These are phyloP conservation scores for Quercus lobata DNA, from an alignment of 331 rosid species.

Conservation along the genomic window DNA sequence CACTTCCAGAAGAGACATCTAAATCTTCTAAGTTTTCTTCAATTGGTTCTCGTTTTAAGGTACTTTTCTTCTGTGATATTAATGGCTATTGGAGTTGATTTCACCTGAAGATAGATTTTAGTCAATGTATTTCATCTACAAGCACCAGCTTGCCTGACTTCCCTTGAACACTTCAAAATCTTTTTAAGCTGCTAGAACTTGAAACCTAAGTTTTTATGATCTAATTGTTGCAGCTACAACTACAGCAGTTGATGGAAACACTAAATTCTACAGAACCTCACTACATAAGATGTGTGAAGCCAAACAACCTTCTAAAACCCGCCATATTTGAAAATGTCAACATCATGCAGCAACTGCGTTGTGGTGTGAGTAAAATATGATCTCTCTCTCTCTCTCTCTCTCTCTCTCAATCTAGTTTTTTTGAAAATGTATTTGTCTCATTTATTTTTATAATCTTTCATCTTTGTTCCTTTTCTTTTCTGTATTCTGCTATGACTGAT, in stretches of 20 bases:
- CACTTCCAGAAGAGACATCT: constrained; percentile 79
- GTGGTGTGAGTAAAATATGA: constrained; percentile 78
- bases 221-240: constrained; percentile 79
- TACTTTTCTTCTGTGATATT: constrained; percentile 21
- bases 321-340: constrained; percentile 90
- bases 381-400: constrained; percentile 17
- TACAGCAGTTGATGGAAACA: constrained; percentile 85
- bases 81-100: neutral
- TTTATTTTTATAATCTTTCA: constrained; percentile 1
- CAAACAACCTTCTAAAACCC: constrained; percentile 95
- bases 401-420: constrained; percentile 17
- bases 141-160: constrained; percentile 7
- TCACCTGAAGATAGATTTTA: neutral
- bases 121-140: constrained; percentile 13
- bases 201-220: constrained; percentile 22
- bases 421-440: constrained; percentile 10
- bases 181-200: constrained; percentile 26
- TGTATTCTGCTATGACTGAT: constrained; percentile 22
- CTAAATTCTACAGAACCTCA: constrained; percentile 95
- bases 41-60: constrained; percentile 99
- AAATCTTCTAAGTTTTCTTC: constrained; percentile 98
- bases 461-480: constrained; percentile 4
- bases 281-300: constrained; percentile 97
- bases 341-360: constrained; percentile 97
- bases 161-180: constrained; percentile 19